Conservation (phyloP, 805 yeast species). For the Jamesozyma lodderae region DNA sequence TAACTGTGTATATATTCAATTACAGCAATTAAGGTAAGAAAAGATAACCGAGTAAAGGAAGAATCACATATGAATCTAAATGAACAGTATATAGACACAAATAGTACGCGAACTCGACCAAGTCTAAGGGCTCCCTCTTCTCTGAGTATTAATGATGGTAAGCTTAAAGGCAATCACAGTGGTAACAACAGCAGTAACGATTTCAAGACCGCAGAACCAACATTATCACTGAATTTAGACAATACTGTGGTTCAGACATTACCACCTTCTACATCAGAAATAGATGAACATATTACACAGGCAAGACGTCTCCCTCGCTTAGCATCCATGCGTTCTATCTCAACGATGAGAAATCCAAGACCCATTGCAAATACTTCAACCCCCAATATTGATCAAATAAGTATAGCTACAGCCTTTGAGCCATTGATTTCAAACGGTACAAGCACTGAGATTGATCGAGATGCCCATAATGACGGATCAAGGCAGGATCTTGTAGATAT, state of each 20-base stretch:
- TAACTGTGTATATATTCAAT: too few relatives aligned
- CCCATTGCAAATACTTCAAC: not conserved
- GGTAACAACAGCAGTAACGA: too few relatives aligned
- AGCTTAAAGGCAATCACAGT: too few relatives aligned
- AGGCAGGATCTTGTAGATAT: slow-evolving; percentile 5
- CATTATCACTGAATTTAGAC: slow-evolving; percentile 7
- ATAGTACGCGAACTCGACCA: slow-evolving; percentile 1
- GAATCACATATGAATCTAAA: not conserved
- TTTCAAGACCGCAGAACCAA: slow-evolving; percentile 7
- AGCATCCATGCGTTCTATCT: slow-evolving; percentile 4
- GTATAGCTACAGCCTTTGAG: not conserved
- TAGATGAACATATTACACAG: not conserved
- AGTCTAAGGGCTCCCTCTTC: not conserved
- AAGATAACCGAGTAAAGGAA: not conserved
- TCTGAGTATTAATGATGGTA: not conserved
- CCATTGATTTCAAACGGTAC: not conserved
- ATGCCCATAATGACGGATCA: not conserved
- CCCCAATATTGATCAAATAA: not conserved
- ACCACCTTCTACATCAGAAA: not conserved
- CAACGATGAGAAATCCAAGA: slow-evolving; percentile 2
- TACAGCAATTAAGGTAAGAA: too few relatives aligned
- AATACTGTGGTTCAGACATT: slow-evolving; percentile 5
- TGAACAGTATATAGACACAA: slow-evolving; percentile 1
- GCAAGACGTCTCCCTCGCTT: not conserved
- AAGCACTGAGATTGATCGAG: not conserved